phyloP scores from a whole-genome alignment of 331 rosid genomes.

The Rosa hybrid region DNA sequence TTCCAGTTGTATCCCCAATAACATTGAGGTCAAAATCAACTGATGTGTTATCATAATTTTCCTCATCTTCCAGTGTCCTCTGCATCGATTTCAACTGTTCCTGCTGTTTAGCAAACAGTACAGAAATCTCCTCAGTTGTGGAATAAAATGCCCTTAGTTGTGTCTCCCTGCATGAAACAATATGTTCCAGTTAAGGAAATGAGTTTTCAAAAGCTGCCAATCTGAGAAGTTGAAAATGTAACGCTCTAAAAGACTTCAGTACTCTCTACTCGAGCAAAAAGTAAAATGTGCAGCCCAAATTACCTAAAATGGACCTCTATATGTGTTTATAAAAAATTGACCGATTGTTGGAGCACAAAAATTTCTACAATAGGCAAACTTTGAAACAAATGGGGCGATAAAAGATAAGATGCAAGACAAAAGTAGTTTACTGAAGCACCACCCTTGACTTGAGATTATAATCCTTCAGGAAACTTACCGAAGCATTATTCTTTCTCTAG shows the following conservation, averaged over 20 bases:
- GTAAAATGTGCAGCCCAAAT: not conserved
- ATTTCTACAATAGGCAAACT: not conserved
- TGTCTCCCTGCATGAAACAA: slow-evolving; percentile 69
- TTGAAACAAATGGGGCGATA: not conserved
- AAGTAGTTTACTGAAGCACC: not conserved
- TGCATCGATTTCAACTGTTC: slow-evolving; percentile 93
- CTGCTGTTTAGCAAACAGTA: slow-evolving; percentile 84
- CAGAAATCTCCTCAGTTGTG: slow-evolving; percentile 89
- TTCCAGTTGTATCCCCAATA: slow-evolving; percentile 35
- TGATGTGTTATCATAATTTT: slow-evolving; percentile 79
- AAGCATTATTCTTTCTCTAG: slow-evolving; percentile 88
- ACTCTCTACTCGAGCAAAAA: not conserved
- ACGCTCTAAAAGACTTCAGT: not conserved
- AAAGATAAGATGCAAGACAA: not conserved
- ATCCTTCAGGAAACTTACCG: slow-evolving; percentile 46
- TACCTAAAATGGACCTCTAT: not conserved
- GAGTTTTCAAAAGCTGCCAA: not conserved
- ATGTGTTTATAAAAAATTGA: not conserved
- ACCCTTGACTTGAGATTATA: not conserved
- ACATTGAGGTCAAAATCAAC: slow-evolving; percentile 60
- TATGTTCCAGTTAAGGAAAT: slow-evolving; percentile 2
- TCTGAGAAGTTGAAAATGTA: not conserved
- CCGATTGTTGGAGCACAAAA: not conserved
- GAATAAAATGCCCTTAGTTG: slow-evolving; percentile 94
- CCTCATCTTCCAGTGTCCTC: slow-evolving; percentile 90